These are phyloP conservation scores for cucumber (Cucumis sativus) DNA, from an alignment of 306 rosid genomes.

Conservation along the genomic window Cucumber_9930_V3 NC_026659.2:24658001-24658500, in stretches of 20 bases:
- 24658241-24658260: not conserved
- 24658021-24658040: too few relatives aligned
- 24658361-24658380: not conserved
- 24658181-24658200: not conserved
- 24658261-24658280: not conserved
- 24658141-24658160: not conserved
- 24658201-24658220: not conserved
- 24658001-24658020: too few relatives aligned
- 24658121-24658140: not conserved
- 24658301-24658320: not conserved
- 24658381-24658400: conserved; percentile 8
- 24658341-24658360: not conserved
- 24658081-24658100: too few relatives aligned
- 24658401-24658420: conserved; percentile 12
- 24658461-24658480: conserved; percentile 77
- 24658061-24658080: too few relatives aligned
- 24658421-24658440: conserved; percentile 95
- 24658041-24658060: too few relatives aligned
- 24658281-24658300: not conserved
- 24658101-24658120: too few relatives aligned
- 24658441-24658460: conserved; percentile 66
- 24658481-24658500: conserved; percentile 78
- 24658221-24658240: not conserved
- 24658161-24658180: not conserved
- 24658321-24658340: not conserved